Base-by-base conservation (phyloP, 805 yeast genomes). In the Candida maesae region DNA sequence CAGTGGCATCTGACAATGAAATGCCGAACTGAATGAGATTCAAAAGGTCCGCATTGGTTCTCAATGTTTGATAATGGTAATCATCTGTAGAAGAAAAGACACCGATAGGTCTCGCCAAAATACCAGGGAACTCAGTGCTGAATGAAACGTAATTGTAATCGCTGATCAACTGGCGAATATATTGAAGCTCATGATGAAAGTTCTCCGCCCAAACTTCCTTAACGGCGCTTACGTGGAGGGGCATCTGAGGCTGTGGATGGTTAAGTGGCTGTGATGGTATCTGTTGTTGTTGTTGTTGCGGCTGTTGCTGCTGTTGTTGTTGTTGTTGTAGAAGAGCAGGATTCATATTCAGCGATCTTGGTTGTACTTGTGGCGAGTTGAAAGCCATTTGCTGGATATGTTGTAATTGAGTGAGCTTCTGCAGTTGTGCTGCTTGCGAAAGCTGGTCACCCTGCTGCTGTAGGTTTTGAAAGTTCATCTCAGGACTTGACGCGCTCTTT, bases 61-160 rank as follows among this genome's bases (percentile, higher is more conserved):
- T 75, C 65, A 93, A 74, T 0, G 98, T 91, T 63, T 93, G 99
- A 59, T 91, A 93, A 62, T 93, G 98, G 63, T 89, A 93, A 61
- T 93, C 98, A 18, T 84, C 74, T 13, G 93, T 85, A 2, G 93
- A 80, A 53, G 87, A 79, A 65, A 93, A 93, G 15, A 86, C 79
- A 15, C 99, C 99, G 45, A 93, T 85, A 13, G 99, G 99, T 53
- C 99, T 76, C 3, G 96, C 96, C 20, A 91, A 83, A 17, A 95
- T 86, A 0, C 99, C 99, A 0, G 96, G 96, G 58, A 93, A 89
- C 61, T 93, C 98, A 35, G 95, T 89, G 52, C 89, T 90, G 44
- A 89, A 75, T 3, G 86, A 74, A 19, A 84, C 74, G 50, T 71
- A 68, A 41, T 79, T 74, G 52, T 74, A 80, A 44, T 73, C 74